Evolutionary conservation across 2,329 filamentous ascomycete genomes (phyloP), one percentile per base, ranked within the genome.

Genomic region (Diaporthe amygdali): DNA sequence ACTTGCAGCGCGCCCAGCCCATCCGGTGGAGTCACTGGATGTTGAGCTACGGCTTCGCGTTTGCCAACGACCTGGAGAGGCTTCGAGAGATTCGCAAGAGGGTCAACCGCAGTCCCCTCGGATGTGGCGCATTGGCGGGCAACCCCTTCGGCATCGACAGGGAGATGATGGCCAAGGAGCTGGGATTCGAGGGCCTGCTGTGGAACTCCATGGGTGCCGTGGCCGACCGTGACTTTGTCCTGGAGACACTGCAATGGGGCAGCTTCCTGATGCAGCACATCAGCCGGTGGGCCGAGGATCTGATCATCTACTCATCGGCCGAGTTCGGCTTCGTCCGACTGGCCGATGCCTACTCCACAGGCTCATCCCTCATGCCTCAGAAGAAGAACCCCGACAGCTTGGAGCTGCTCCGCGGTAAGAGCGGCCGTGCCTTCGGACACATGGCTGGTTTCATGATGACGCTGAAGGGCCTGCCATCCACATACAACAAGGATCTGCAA

Each of bases 1-100:
- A 97, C 82, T 84, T 96, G 44, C 94, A 97, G 83, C 91, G 93
- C 67, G 94, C 94, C 1, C 83, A 93, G 82, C 94, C 94, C 1
- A 90, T 97, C 75, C 87, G 93, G 73, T 97, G 92, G 92, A 91
- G 88, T 69, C 94, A 96, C 78, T 96, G 92, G 92, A 86, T 97
- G 79, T 83, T 97, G 74, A 92, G 91, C 59, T 92, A 95, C 78
- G 93, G 88, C 64, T 89, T 90, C 63, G 88, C 90, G 39, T 96
- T 97, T 78, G 85, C 88, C 17, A 85, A 85, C 46, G 94, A 97
- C 81, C 88, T 97, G 41, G 89, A 96, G 84, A 90, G 94, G 66
- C 86, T 97, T 73, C 88, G 92, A 66, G 89, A 95, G 80, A 88
- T 93, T 51, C 90, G 90, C 76, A 87, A 88, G 77, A 87, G 93